These are phyloP conservation scores for Syzygium grande DNA, from an alignment of 345 rosid genomes.

Conservation along the genomic window DNA sequence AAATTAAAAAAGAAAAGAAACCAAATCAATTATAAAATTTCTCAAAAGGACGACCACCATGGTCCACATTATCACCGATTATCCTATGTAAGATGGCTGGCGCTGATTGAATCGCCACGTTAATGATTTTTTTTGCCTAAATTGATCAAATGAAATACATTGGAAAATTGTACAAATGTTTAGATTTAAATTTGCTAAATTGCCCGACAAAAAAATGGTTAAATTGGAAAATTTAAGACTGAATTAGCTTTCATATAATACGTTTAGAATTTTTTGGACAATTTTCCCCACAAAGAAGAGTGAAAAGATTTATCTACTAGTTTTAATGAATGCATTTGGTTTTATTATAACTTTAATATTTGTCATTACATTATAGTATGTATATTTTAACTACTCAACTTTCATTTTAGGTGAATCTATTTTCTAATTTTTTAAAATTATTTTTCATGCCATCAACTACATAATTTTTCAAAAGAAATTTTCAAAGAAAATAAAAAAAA, in stretches of 20 bases:
- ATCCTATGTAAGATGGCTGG: rapidly evolving
- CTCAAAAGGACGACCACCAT: background rate
- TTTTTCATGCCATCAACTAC: background rate
- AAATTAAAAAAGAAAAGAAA: background rate
- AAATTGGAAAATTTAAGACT: rapidly evolving
- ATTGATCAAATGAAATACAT: rapidly evolving
- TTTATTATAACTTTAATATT: background rate
- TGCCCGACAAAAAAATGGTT: too few relatives aligned
- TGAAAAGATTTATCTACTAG: background rate
- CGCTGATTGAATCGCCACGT: rapidly evolving
- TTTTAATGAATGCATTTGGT: background rate
- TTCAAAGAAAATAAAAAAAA: background rate
- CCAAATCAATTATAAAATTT: background rate
- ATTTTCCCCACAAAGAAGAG: background rate
- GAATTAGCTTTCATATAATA: background rate
- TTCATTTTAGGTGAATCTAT: background rate
- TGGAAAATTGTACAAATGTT: rapidly evolving
- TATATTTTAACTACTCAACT: background rate
- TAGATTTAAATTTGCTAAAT: background rate
- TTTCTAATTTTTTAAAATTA: background rate
- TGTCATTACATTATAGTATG: background rate
- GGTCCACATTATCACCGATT: rapidly evolving
- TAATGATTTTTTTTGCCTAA: rapidly evolving
- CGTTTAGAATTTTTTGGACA: background rate
- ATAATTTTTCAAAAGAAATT: background rate